Evolutionary conservation across 2,329 filamentous ascomycete species (phyloP).

Genomic region (Periconia sp.): DNA sequence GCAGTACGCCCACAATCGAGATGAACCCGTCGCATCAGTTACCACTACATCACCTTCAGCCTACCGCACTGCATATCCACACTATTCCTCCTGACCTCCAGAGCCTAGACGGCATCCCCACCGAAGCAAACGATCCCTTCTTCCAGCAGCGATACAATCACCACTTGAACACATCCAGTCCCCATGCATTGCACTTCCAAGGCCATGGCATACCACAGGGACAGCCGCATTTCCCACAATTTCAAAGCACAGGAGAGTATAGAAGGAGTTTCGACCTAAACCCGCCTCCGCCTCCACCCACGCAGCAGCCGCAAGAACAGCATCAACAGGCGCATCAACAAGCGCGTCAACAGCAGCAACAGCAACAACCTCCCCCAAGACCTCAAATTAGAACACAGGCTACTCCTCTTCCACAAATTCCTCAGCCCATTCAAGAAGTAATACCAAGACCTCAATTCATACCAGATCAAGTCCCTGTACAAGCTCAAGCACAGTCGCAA

Average conservation of each 20-base stretch:
- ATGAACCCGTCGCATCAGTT: slow-evolving; percentile 13
- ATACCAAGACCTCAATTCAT: slow-evolving; percentile 9
- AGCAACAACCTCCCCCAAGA: neutral
- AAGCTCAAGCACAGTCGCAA: slow-evolving; percentile 18
- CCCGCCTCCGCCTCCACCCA: slow-evolving; percentile 16
- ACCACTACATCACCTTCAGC: slow-evolving; percentile 12
- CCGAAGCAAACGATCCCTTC: slow-evolving; percentile 22
- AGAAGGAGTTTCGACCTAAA: slow-evolving; percentile 27
- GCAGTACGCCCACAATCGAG: slow-evolving; percentile 3
- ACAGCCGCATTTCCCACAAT: slow-evolving; percentile 23
- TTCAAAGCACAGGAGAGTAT: slow-evolving; percentile 21
- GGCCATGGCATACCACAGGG: slow-evolving; percentile 28
- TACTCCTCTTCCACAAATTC: neutral
- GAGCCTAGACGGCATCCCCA: slow-evolving; percentile 43
- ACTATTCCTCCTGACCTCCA: slow-evolving; percentile 43
- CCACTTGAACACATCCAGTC: slow-evolving; percentile 6
- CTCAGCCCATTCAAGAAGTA: slow-evolving; percentile 9
- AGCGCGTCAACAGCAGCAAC: slow-evolving; percentile 17
- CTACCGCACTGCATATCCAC: slow-evolving; percentile 19
- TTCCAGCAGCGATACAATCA: slow-evolving; percentile 24
- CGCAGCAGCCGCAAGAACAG: slow-evolving; percentile 18
- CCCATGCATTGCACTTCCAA: slow-evolving; percentile 37
- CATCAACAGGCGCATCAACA: slow-evolving; percentile 14
- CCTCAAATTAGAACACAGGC: neutral
- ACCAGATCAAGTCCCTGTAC: neutral